Percentiles rank a stretch among this genome's conserved stretches.
These are phyloP conservation scores for Cutaneotrichosporon cyanovorans DNA, from an alignment of 1,284 basidiomycete genomes.

Conservation along the genomic window DNA sequence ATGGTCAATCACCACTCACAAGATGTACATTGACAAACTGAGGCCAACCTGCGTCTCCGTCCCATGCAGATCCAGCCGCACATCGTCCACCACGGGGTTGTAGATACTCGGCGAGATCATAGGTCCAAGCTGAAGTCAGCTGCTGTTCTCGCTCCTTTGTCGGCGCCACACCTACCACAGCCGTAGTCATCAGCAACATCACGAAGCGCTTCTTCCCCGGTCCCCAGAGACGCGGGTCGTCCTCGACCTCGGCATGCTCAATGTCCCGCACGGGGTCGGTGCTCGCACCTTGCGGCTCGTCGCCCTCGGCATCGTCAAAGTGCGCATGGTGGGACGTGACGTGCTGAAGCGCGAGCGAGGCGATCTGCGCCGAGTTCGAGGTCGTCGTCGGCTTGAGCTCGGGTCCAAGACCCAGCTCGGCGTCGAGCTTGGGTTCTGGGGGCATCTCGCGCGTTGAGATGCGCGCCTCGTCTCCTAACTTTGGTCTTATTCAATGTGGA, in stretches of 20 bases:
- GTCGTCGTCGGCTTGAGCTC: not conserved
- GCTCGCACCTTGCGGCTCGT: conserved; percentile 8
- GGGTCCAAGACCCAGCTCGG: not conserved
- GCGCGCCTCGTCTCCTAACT: not conserved
- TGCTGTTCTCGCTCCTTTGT: not conserved
- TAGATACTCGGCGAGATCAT: conserved; percentile 53
- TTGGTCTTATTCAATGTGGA: not conserved
- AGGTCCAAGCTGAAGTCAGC: conserved; percentile 51
- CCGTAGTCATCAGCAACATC: conserved; percentile 29
- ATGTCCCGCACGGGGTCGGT: conserved; percentile 50
- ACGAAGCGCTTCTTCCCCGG: conserved; percentile 53
- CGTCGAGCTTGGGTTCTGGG: not conserved
- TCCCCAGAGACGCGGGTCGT: conserved; percentile 74
- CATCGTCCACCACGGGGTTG: conserved; percentile 53
- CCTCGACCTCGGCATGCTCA: conserved; percentile 59
- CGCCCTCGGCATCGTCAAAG: too few relatives aligned
- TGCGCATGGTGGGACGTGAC: conserved; percentile 17
- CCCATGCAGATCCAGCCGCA: conserved; percentile 59
- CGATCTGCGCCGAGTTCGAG: not conserved
- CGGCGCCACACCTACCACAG: conserved; percentile 26
- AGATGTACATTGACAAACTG: conserved; percentile 67
- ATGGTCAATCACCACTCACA: conserved; percentile 37
- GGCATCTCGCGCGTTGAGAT: not conserved
- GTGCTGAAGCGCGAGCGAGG: not conserved
- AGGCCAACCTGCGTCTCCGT: conserved; percentile 62